phyloP scores from a whole-genome alignment of 2,329 filamentous ascomycete species.

The Ceratocystis cacaofunesta region DNA sequence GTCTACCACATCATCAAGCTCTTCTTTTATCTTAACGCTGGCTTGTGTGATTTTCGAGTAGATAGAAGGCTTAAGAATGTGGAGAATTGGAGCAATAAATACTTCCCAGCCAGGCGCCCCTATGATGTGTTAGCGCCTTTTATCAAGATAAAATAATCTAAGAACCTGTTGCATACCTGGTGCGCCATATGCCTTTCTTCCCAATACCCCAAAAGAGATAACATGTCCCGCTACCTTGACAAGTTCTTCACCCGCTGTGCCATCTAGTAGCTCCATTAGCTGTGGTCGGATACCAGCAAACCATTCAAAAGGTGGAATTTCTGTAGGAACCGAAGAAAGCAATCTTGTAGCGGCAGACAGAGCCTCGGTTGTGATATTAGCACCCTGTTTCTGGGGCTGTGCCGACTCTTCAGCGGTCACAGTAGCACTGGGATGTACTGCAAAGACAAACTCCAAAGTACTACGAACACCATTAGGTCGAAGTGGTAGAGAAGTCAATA shows the following conservation, averaged over 20 bases:
- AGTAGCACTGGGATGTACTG: conserved; percentile 45
- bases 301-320: conserved; percentile 42
- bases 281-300: conserved; percentile 46
- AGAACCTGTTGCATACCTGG: conserved; percentile 30
- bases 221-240: conserved; percentile 45
- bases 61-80: conserved; percentile 33
- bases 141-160: not conserved
- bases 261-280: conserved; percentile 46
- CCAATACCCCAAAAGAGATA: conserved; percentile 52
- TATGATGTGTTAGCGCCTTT: conserved; percentile 19
- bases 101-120: conserved; percentile 45
- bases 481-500: conserved; percentile 46
- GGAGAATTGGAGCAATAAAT: conserved; percentile 45
- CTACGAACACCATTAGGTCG: conserved; percentile 48
- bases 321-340: conserved; percentile 43
- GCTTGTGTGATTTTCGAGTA: not conserved
- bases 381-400: conserved; percentile 39
- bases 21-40: conserved; percentile 19
- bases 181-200: conserved; percentile 46
- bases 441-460: conserved; percentile 56
- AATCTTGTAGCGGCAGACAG: conserved; percentile 48
- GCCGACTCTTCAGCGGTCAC: conserved; percentile 28
- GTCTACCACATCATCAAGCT: conserved; percentile 30
- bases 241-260: conserved; percentile 40
- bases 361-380: conserved; percentile 53